Evolutionary conservation across 805 yeast species (phyloP).

Genomic region (Kluyveromyces lactis): DNA sequence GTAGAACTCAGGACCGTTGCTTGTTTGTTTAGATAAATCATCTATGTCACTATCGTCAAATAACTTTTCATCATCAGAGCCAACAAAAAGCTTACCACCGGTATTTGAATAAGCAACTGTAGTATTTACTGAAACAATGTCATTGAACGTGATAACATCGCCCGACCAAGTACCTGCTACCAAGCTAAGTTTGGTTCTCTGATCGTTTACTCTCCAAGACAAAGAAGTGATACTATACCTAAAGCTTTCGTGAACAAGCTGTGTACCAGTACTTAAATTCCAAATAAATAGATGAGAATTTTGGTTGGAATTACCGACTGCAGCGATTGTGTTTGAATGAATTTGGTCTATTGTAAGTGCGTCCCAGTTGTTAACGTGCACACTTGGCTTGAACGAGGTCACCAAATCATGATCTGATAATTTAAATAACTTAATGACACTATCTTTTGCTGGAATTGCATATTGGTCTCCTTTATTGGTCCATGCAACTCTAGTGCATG

Average conservation of each 20-base stretch:
- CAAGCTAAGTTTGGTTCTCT: constrained; percentile 19
- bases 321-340: constrained; percentile 36
- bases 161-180: constrained; percentile 32
- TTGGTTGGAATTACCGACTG: constrained; percentile 33
- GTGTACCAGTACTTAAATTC: constrained; percentile 36
- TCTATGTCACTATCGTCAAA: constrained; percentile 18
- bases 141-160: constrained; percentile 31
- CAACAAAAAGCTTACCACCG: constrained; percentile 19
- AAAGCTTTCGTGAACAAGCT: constrained; percentile 18
- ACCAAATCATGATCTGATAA: constrained; percentile 20
- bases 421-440: constrained; percentile 38
- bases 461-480: constrained; percentile 58
- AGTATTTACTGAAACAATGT: constrained; percentile 7
- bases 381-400: constrained; percentile 16
- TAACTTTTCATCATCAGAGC: constrained; percentile 24
- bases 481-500: constrained; percentile 59
- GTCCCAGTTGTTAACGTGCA: constrained; percentile 2
- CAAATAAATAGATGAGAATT: constrained; percentile 47
- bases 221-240: constrained; percentile 23
- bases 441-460: constrained; percentile 53
- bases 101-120: neutral
- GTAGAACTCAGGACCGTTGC: constrained; percentile 8
- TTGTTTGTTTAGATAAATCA: constrained; percentile 13
- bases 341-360: constrained; percentile 2
- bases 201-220: constrained; percentile 29